Evolutionary conservation across 2,329 filamentous ascomycete genomes (phyloP), one percentile per base, ranked within the genome.

Genomic region (Aspergillus sergii): DNA sequence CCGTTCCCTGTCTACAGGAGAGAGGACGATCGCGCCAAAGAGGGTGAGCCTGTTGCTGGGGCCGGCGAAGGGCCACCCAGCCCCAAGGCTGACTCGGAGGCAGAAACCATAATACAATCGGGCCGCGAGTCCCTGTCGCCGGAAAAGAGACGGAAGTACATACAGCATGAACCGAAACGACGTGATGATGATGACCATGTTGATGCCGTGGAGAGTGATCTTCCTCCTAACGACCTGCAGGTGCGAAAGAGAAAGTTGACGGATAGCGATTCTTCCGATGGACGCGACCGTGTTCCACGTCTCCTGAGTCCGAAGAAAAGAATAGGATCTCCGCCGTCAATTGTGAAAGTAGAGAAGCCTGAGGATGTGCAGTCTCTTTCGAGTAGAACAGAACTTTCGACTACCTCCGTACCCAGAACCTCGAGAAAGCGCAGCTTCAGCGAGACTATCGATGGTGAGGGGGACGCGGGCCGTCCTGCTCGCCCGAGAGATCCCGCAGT

Each of bases 91-190:
- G 81, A 83, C 69, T 82, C 80, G 51, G 81, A 83, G 72, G 81
- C 81, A 59, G 81, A 83, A 71, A 83, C 81, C 23, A 80, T 82
- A 63, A 83, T 83, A 61, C 80, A 82, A 68, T 82, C 79, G 14
- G 79, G 78, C 59, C 77, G 79, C 46, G 79, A 81, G 67, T 78
- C 77, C 36, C 66, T 80, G 60, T 81, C 81, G 8, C 80, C 81
- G 6, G 79, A 82, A 71, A 82, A 82, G 72, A 79, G 78, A 69
- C 77, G 77, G 62, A 79, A 77, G 62, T 73, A 74, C 61, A 77
- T 79, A 58, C 70, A 75, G 51, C 79, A 80, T 69, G 73, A 78
- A 59, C 72, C 72, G 57, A 71, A 73, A 68, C 73, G 72, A 59
- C 71, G 68, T 64, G 68, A 74, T 60, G 71, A 75, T 64, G 66